Base-by-base conservation (phyloP, 257 asterid genomes). In the Jacaranda copaia region DNA sequence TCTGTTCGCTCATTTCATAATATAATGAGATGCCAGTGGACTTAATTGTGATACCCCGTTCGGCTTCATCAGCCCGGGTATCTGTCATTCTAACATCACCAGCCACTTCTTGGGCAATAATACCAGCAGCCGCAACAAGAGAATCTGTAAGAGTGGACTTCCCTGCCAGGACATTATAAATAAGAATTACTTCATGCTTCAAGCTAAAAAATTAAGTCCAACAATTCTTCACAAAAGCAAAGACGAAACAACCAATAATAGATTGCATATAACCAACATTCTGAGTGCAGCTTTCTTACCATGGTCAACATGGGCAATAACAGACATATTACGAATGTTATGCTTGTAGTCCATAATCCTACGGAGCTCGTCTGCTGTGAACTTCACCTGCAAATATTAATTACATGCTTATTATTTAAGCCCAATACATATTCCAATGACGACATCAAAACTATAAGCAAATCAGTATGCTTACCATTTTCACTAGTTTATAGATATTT, bases 111-210 rank as follows among this genome's bases (percentile, higher is more conserved):
- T 76, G 80, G 1, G 80, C 74, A 11, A 76, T 76, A 48, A 76
- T 76, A 19, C 80, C 80, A 25, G 80, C 80, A 53, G 80, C 80
- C 12, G 80, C 80, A 20, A 76, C 80, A 56, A 76, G 80, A 52
- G 74, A 66, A 55, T 76, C 80, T 6, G 80, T 76, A 11, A 76
- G 80, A 25, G 80, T 76, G 45, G 80, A 76, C 68, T 76, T 76
- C 48, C 80, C 80, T 76, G 74, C 53, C 46, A 73, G 36, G 4
- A 53, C 32, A 25, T 25, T 25, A 25, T 25, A 25, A 25, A 25
- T 25, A 25, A 25, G 32, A 25, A 25, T 25, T 25, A 25, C 32
- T 25, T 25, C 32, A 25, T 25, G 32, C 32, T 25, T 25, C 32
- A 25, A 25, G 32, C 32, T 2, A 25, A 2, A 25, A 25, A 25